phyloP scores from a whole-genome alignment of 768 basidiomycete genomes.

The Termitomyces titanicus region DNA sequence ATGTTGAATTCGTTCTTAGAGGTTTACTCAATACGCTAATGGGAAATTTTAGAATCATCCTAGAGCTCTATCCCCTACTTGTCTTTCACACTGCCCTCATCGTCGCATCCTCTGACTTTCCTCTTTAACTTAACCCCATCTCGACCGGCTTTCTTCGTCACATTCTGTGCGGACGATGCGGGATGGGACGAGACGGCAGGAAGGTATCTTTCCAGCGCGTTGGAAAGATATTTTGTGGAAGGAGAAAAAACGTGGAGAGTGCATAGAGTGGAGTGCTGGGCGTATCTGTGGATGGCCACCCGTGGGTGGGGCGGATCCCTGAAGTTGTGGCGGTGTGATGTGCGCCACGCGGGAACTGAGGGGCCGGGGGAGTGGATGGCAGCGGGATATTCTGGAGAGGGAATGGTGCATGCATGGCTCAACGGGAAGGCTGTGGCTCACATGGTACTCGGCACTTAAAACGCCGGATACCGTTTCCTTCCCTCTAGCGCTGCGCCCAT shows the following conservation, averaged over 20 bases:
- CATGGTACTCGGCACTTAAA: constrained; percentile 52
- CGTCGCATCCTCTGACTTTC: too few relatives aligned
- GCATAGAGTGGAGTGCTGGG: constrained; percentile 65
- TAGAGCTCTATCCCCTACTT: too few relatives aligned
- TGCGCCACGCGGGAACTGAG: constrained; percentile 7
- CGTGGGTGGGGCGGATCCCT: constrained; percentile 72
- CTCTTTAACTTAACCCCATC: too few relatives aligned
- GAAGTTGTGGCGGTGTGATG: constrained; percentile 39
- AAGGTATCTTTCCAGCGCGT: constrained; percentile 28
- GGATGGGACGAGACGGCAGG: constrained; percentile 23
- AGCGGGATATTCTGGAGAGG: constrained; percentile 70
- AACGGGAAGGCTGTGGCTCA: constrained; percentile 53
- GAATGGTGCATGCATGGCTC: constrained; percentile 71
- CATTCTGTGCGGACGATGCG: constrained; percentile 35
- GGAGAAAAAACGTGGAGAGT: constrained; percentile 9
- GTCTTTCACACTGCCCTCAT: too few relatives aligned
- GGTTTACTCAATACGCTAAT: too few relatives aligned
- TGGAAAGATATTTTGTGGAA: constrained; percentile 49
- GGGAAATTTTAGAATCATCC: too few relatives aligned
- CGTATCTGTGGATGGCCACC: constrained; percentile 54
- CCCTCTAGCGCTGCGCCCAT: constrained; percentile 45
- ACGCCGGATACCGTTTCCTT: constrained; percentile 37
- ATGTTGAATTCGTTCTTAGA: too few relatives aligned
- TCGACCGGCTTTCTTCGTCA: too few relatives aligned
- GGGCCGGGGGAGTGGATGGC: constrained; percentile 75